Percentiles rank a stretch among this genome's conserved stretches.
Evolutionary conservation across 495 filamentous ascomycete species (phyloP).

Genomic region (Annulohypoxylon moriforme): DNA sequence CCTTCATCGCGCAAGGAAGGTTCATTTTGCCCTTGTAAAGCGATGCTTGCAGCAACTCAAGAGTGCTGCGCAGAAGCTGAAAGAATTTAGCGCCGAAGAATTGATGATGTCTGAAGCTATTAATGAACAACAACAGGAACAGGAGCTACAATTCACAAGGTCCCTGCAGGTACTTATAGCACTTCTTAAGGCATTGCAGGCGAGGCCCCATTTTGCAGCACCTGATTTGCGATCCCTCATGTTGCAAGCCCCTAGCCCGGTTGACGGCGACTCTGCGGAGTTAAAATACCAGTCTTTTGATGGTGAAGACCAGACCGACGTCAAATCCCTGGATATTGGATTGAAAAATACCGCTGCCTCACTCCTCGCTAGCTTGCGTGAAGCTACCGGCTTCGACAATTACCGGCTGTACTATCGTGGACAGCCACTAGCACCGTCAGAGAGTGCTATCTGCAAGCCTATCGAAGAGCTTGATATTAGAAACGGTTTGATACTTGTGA

Average conservation of each 20-base stretch:
- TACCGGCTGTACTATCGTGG: slow-evolving; percentile 68
- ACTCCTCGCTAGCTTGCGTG: slow-evolving; percentile 70
- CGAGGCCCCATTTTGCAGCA: slow-evolving; percentile 59
- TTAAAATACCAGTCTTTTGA: slow-evolving; percentile 81
- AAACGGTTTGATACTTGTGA: slow-evolving; percentile 72
- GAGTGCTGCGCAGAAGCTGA: slow-evolving; percentile 71
- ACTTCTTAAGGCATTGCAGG: slow-evolving; percentile 60
- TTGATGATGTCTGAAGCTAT: slow-evolving; percentile 61
- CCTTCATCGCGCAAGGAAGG: slow-evolving; percentile 59
- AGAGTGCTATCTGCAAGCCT: slow-evolving; percentile 61
- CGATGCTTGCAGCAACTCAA: slow-evolving; percentile 82
- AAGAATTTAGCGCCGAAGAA: slow-evolving; percentile 57
- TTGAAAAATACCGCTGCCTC: slow-evolving; percentile 76
- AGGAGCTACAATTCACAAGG: slow-evolving; percentile 72
- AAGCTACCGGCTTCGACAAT: slow-evolving; percentile 76
- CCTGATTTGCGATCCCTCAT: slow-evolving; percentile 61
- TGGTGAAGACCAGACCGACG: slow-evolving; percentile 64
- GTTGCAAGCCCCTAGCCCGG: slow-evolving; percentile 50
- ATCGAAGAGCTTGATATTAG: slow-evolving; percentile 68
- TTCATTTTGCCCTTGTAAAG: slow-evolving; percentile 82
- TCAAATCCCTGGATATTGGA: slow-evolving; percentile 70
- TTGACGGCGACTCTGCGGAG: slow-evolving; percentile 69
- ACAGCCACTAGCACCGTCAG: slow-evolving; percentile 58
- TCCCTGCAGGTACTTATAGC: slow-evolving; percentile 66
- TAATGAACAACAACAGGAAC: slow-evolving; percentile 57